Evolutionary conservation across 2,329 filamentous ascomycete species (phyloP).

Genomic region (Colletotrichum ledebouriae): DNA sequence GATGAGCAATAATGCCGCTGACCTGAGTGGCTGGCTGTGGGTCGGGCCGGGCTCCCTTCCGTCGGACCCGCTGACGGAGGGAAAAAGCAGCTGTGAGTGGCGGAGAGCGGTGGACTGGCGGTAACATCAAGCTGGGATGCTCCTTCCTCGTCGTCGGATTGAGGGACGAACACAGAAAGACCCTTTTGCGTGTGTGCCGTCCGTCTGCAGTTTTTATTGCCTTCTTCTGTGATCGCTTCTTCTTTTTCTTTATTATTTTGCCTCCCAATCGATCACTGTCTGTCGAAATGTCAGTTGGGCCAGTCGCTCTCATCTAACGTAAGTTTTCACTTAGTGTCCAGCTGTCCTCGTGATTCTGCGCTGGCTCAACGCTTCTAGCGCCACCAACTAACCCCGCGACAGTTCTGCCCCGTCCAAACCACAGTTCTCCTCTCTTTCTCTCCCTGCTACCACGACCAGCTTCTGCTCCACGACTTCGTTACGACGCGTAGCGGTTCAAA

Average conservation of each 20-base stretch:
- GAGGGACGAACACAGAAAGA: not conserved
- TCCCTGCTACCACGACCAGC: not conserved
- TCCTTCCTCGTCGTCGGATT: constrained; percentile 16
- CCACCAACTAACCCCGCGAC: constrained; percentile 24
- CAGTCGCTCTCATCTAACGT: not conserved
- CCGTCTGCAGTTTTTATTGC: not conserved
- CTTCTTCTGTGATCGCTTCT: not conserved
- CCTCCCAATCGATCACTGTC: not conserved
- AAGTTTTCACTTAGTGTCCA: not conserved
- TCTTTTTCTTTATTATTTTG: not conserved
- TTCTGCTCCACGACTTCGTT: not conserved
- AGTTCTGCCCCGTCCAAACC: constrained; percentile 2
- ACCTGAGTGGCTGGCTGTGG: not conserved
- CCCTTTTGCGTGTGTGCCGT: not conserved
- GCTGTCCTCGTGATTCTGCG: not conserved
- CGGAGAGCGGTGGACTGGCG: not conserved
- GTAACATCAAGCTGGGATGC: constrained; percentile 36
- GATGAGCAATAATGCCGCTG: no score
- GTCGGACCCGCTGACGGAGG: no score
- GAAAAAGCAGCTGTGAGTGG: not conserved
- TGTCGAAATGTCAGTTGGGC: not conserved
- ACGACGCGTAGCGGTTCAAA: not conserved
- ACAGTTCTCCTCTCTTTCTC: not conserved
- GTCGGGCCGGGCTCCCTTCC: not conserved
- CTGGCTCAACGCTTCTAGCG: constrained; percentile 14